Evolutionary conservation across 495 filamentous ascomycete species (phyloP), one percentile per base, ranked within the genome.

Genomic region (Chaetomium tenue): DNA sequence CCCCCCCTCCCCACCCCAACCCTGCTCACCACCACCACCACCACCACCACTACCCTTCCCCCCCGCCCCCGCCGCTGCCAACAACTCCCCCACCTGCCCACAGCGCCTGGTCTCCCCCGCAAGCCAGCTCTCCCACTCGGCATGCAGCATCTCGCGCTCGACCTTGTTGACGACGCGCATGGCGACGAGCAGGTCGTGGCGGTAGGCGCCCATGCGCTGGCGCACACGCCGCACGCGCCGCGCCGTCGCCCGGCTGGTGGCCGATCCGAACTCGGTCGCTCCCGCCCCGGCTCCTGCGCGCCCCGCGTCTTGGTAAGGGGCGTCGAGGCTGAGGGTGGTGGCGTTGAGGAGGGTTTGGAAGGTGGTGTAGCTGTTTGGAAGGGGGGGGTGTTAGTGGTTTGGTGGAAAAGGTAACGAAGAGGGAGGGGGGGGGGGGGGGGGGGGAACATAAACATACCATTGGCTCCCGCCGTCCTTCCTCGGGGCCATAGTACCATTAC

Each of bases 91-190:
- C 5, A 91, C 82, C 69, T 85, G 81, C 52, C 82, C 82, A 76
- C 92, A 96, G 61, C 87, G 84, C 25, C 75, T 69, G 59, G 80
- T 82, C 77, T 97, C 93, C 47, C 87, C 86, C 5, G 79, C 71
- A 18, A 98, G 81, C 92, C 92, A 98, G 47, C 88, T 88, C 77
- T 95, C 92, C 88, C 91, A 98, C 77, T 97, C 93, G 3, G 85
- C 88, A 61, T 84, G 81, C 61, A 98, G 66, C 71, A 95, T 87
- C 73, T 97, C 93, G 58, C 80, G 77, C 78, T 98, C 94, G 12
- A 98, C 86, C 50, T 83, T 87, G 72, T 98, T 97, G 57, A 98
- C 87, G 4, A 97, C 84, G 7, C 93, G 87, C 77, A 98, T 84
- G 18, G 92, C 92, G 6, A 98, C 92, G 2, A 98, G 79, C 23